Evolutionary conservation across 2,329 filamentous ascomycete genomes (phyloP), one percentile per base, ranked within the genome.

Genomic region (Nigrograna mackinnonii): DNA sequence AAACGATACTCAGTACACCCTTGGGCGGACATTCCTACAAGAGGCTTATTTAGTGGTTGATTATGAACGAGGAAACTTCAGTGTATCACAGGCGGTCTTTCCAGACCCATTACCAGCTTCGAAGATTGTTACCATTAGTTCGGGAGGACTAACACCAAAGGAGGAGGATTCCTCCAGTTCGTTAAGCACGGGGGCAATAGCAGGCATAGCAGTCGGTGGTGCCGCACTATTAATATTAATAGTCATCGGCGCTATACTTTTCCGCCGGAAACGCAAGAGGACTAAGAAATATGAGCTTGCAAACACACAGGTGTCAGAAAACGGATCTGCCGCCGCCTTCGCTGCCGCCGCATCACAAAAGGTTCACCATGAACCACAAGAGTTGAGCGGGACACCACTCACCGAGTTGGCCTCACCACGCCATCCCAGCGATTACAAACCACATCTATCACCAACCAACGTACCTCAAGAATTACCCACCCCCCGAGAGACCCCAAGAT

Each of bases 1-100:
- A 12, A 76, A 79, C 47, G 74, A 76, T 32, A 72, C 74, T 16
- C 75, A 81, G 52, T 78, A 82, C 57, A 79, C 83, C 13, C 76
- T 89, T 21, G 86, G 86, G 6, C 77, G 85, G 21, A 78, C 81
- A 0, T 84, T 89, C 44, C 67, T 89, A 35, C 86, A 89, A 58
- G 85, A 89, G 64, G 78, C 84, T 4, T 77, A 77, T 41, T 50
- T 77, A 18, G 69, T 68, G 17, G 72, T 75, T 16, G 72, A 77
- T 52, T 77, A 73, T 54, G 74, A 77, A 43, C 63, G 69, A 19
- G 57, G 57, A 24, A 68, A 67, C 31, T 77, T 77, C 64, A 70
- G 72, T n/a, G 52, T 78, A 6, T 67, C 70, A 4, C 73, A 71
- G 49, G 57, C 61, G 20, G 48, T 44, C 2, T 65, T 61, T 26